Evolutionary conservation across 805 yeast genomes (phyloP), one percentile per base, ranked within the genome.

Genomic region (Myxozyma udenii): DNA sequence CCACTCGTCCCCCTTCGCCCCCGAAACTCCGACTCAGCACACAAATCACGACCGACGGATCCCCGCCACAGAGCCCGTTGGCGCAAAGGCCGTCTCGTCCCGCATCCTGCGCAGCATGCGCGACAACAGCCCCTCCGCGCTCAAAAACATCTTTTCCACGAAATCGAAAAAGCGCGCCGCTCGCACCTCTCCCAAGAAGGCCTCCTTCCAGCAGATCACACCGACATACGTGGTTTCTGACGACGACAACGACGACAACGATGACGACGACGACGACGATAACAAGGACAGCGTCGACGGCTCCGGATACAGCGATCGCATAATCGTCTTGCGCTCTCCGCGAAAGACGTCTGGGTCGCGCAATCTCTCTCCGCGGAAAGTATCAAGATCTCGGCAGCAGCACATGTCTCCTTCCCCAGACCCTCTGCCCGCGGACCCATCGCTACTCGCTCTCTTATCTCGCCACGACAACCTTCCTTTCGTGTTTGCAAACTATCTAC

Each of bases 401-500:
- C 19, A 26, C 14, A 9, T 36, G 1, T 22, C 28, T 3, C 36
- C 18, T 12, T n/a, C 42, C 12, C 11, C 39, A 12, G 41, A 21
- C 33, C 24, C 30, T 18, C 12, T 7, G n/a, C 41, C 21, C 12
- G 33, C n/a, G 12, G 21, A 33, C 12, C 28, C 50, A 6, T 53
- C 58, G 23, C 26, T 44, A 7, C 33, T 53, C 18, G 37, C 58
- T 4, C 35, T 41, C 19, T 36, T 58, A 5, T 54, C 60, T 9
- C 35, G 51, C 9, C 61, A 61, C 36, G 58, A 58, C 18, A 57
- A 59, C 26, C 39, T 61, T 6, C 90, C 90, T 0, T 77, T 76
- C 53, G 74, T 80, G 9, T 62, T 83, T 16, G 78, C 84, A 22
- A 62, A 82, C 26, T 87, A 84, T 61, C 67, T 86, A 11, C 91